Evolutionary conservation across 2,329 filamentous ascomycete species (phyloP).

Genomic region (Thermoascus crustaceus): DNA sequence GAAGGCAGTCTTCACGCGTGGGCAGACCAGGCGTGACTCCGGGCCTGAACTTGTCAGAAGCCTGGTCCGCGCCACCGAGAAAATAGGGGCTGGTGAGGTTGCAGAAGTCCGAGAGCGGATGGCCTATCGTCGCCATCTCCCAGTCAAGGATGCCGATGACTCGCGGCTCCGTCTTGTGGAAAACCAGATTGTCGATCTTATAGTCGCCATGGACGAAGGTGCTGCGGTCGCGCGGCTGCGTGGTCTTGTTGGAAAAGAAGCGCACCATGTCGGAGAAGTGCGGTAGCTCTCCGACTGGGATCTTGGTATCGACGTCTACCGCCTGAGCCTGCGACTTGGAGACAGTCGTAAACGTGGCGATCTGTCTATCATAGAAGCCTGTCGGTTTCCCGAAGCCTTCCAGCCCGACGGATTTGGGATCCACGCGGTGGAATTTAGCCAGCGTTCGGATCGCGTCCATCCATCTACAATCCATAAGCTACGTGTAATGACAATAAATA

Average conservation of each 20-base stretch:
- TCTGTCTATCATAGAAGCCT: conserved; percentile 80
- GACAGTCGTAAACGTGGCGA: conserved; percentile 73
- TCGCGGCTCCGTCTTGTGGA: conserved; percentile 76
- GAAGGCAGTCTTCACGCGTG: conserved; percentile 48
- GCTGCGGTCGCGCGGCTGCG: conserved; percentile 68
- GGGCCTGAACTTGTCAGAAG: conserved; percentile 49
- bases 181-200: conserved; percentile 87
- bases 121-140: conserved; percentile 98
- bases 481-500: too few species aligned
- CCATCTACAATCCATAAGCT: conserved; percentile 61
- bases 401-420: conserved; percentile 59
- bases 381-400: conserved; percentile 61
- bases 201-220: conserved; percentile 90
- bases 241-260: conserved; percentile 63
- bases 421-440: conserved; percentile 73
- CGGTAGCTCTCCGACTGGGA: conserved; percentile 72
- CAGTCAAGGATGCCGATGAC: conserved; percentile 94
- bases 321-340: conserved; percentile 68
- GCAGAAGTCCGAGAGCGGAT: conserved; percentile 82
- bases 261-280: conserved; percentile 70
- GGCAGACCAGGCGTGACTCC: conserved; percentile 60
- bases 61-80: conserved; percentile 25
- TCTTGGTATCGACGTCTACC: conserved; percentile 66
- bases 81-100: conserved; percentile 55
- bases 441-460: conserved; percentile 73